A percentile compares a stretch with the other conserved stretches of the same genome.
Evolutionary conservation across 176 grass and related monocot species (phyloP).

Genomic region (Tuctoria greenei): DNA sequence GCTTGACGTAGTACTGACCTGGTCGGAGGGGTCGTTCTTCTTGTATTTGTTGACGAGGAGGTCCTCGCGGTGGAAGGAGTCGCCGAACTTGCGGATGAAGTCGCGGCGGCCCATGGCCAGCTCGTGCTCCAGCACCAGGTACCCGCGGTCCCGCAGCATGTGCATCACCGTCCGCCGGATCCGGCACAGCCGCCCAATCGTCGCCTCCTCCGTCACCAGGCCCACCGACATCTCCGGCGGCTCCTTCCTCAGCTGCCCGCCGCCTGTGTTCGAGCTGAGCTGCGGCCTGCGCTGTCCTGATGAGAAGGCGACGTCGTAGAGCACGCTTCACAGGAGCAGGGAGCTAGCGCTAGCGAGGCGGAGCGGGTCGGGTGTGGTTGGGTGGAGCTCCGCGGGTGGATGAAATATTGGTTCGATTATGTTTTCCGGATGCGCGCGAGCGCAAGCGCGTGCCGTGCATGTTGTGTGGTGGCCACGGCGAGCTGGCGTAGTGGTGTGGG

Average conservation of each 20-base stretch:
- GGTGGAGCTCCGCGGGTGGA: not conserved
- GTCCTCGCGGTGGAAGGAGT: constrained; percentile 77
- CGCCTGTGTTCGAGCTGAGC: not conserved
- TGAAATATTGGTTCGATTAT: not conserved
- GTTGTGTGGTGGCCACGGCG: not conserved
- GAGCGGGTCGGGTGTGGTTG: not conserved
- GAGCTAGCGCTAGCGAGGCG: not conserved
- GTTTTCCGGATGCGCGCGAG: not conserved
- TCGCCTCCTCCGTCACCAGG: constrained; percentile 49
- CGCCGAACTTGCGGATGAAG: constrained; percentile 83
- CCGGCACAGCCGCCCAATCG: constrained; percentile 58
- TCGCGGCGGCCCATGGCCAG: constrained; percentile 62
- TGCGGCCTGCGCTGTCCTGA: not conserved
- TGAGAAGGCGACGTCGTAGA: not conserved
- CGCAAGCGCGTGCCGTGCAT: not conserved
- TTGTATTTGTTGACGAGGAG: constrained; percentile 88
- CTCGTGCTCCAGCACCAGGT: constrained; percentile 89
- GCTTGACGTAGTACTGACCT: constrained; percentile 42
- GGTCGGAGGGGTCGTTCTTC: constrained; percentile 78
- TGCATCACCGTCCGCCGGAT: constrained; percentile 90
- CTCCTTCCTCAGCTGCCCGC: not conserved
- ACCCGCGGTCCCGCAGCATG: constrained; percentile 88
- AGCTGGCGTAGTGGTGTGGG: not conserved
- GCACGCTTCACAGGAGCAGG: not conserved
- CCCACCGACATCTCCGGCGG: constrained; percentile 42